Percentiles rank a stretch among this genome's conserved stretches.
phyloP scores from a whole-genome alignment of 352 stramenopile species.

The Phytopythium aichiense region DNA sequence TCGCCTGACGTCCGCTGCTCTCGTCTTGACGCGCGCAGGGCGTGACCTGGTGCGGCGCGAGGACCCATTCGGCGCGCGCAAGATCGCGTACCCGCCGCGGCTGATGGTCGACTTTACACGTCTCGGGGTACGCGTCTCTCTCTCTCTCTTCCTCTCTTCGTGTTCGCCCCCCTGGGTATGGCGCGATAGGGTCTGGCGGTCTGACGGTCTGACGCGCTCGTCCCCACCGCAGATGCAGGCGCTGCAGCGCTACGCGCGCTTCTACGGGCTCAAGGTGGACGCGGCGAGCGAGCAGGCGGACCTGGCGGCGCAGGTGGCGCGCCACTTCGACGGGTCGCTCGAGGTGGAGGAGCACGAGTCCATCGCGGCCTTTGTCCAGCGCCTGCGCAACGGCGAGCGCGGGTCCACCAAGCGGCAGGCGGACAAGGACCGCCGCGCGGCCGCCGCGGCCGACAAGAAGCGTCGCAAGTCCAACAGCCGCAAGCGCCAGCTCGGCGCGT shows the following conservation, averaged over 20 bases:
- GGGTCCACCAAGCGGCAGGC: constrained; percentile 38
- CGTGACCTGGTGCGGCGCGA: constrained; percentile 26
- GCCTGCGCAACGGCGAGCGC: constrained; percentile 78
- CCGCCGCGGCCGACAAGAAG: constrained; percentile 41
- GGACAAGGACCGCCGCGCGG: constrained; percentile 61
- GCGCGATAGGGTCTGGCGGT: too few relatives aligned
- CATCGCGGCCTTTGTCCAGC: constrained; percentile 82
- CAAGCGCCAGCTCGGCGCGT: constrained; percentile 67
- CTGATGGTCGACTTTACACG: constrained; percentile 86
- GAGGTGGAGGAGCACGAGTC: constrained; percentile 86
- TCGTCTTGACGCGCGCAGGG: constrained; percentile 12
- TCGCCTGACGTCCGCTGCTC: neutral
- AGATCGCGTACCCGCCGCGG: constrained; percentile 59
- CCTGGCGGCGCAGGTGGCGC: constrained; percentile 68
- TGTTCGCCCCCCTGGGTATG: too few relatives aligned
- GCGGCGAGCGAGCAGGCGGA: constrained; percentile 64
- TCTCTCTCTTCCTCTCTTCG: neutral
- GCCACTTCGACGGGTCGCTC: constrained; percentile 75
- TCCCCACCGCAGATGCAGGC: constrained; percentile 45
- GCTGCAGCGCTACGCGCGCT: constrained; percentile 73
- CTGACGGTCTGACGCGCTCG: too few relatives aligned
- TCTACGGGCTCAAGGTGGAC: constrained; percentile 70
- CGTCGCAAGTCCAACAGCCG: constrained; percentile 70
- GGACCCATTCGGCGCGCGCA: constrained; percentile 19
- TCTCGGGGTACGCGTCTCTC: constrained; percentile 39